phyloP scores from a whole-genome alignment of 768 basidiomycete species.

The Tricholoma furcatifolium region DNA sequence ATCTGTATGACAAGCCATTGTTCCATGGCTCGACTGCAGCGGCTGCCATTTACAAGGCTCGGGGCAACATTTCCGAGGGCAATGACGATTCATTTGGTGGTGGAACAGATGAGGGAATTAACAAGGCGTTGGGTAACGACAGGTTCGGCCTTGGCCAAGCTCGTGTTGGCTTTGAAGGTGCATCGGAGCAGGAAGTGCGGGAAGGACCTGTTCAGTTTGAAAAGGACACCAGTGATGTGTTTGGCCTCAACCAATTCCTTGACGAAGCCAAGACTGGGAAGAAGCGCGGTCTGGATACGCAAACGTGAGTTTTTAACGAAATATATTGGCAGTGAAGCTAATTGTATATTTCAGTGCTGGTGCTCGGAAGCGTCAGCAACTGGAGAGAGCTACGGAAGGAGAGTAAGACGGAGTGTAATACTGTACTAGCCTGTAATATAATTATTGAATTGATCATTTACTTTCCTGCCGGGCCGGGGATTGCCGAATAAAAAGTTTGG shows the following conservation, averaged over 20 bases:
- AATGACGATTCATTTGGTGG: conserved; percentile 93
- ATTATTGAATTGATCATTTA: not conserved
- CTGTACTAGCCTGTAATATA: not conserved
- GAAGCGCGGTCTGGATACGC: conserved; percentile 83
- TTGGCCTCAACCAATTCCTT: conserved; percentile 95
- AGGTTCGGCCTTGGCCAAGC: conserved; percentile 89
- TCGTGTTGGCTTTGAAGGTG: conserved; percentile 87
- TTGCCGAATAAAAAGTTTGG: conserved; percentile 17
- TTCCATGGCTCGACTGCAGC: conserved; percentile 97
- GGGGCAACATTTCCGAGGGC: conserved; percentile 79
- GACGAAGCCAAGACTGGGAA: conserved; percentile 96
- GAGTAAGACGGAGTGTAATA: conserved; percentile 23
- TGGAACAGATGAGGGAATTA: conserved; percentile 94
- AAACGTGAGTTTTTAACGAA: conserved; percentile 48
- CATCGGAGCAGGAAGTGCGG: conserved; percentile 76
- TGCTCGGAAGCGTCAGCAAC: conserved; percentile 67
- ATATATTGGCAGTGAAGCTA: not conserved
- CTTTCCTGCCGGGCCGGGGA: not conserved
- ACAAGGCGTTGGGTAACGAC: conserved; percentile 87
- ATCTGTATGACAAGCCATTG: conserved; percentile 89
- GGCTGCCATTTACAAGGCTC: conserved; percentile 99
- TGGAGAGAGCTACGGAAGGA: conserved; percentile 55
- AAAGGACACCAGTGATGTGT: conserved; percentile 96
- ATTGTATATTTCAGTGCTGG: conserved; percentile 37
- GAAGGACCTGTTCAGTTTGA: conserved; percentile 99